Base-by-base conservation (phyloP, 2,329 filamentous ascomycete genomes). In the Lachnellula willkommii region DNA sequence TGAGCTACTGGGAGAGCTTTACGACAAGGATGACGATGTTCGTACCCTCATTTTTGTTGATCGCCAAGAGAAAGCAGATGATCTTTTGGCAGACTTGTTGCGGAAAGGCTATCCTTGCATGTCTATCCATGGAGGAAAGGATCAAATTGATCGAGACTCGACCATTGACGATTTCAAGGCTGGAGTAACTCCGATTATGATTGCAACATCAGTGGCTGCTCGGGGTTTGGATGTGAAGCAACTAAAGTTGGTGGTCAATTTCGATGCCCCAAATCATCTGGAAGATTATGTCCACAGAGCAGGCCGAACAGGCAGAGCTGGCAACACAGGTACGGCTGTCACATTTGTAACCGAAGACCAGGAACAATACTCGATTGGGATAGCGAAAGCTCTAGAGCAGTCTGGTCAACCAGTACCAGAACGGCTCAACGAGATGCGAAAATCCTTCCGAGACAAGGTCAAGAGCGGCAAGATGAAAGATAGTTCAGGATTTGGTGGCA, bases 251-350 rank as follows among this genome's bases (percentile, higher is more conserved):
- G 94, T 99, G 53, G 86, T 99, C 74, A 97, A 97, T 73, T 96
- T 90, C 69, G 92, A 96, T 68, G 89, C 88, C 1, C 93, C 92
- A 1, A 95, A 95, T 66, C 92, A 97, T 73, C 74, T 96, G 59
- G 94, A 99, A 73, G 94, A 97, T 69, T 97, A 97, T 67, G 93
- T 97, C 42, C 94, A 96, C 71, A 87, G 94, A 60, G 90, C 89
- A 54, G 94, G 94, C 48, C 89, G 94, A 65, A 97, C 94, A 7
- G 94, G 94, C 11, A 87, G 94, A 69, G 94, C 94, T 47, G 94
- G 94, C 42, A 95, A 96, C 67, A 96, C 85, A 22, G 94, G 94
- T 60, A 95, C 91, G 40, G 94, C 94, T 0, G 89, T 99, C 50
- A 99, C 94, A 0, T 96, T 97, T 68, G 78, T 99, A 56, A 95